Conservation (phyloP, 2,329 filamentous ascomycete species). For the Fusarium goolgardi region DNA sequence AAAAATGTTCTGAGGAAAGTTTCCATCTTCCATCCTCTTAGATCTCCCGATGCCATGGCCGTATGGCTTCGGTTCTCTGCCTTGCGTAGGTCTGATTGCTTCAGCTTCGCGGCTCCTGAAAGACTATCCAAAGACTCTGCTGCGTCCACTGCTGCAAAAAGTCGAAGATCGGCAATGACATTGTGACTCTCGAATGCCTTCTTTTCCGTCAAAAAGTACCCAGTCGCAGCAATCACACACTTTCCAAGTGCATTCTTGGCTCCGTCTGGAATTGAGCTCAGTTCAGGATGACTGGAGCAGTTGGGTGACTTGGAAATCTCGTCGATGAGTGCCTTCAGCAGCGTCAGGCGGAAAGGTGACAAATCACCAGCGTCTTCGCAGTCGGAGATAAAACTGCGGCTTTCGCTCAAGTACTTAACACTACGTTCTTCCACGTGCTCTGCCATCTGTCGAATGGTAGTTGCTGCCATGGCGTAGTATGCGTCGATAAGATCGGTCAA, state of each 20-base stretch:
- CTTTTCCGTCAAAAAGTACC: slow-evolving; percentile 48
- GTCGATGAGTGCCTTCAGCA: slow-evolving; percentile 52
- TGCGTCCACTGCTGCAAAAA: slow-evolving; percentile 53
- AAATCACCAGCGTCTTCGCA: slow-evolving; percentile 41
- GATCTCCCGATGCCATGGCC: slow-evolving; percentile 51
- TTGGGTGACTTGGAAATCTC: slow-evolving; percentile 48
- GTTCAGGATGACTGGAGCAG: slow-evolving; percentile 41
- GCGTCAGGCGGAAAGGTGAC: slow-evolving; percentile 51
- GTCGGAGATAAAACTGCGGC: slow-evolving; percentile 44
- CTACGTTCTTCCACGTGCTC: slow-evolving; percentile 58
- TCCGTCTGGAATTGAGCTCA: slow-evolving; percentile 41
- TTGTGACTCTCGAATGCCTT: slow-evolving; percentile 46
- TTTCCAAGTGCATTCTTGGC: slow-evolving; percentile 47
- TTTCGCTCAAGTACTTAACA: slow-evolving; percentile 53
- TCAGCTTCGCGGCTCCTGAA: slow-evolving; percentile 40
- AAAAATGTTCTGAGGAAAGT: slow-evolving; percentile 57
- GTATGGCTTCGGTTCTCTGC: slow-evolving; percentile 52
- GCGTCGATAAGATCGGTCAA: slow-evolving; percentile 51
- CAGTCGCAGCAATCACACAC: slow-evolving; percentile 44
- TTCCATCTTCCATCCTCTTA: slow-evolving; percentile 60
- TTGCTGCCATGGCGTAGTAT: slow-evolving; percentile 49
- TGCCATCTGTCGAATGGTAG: slow-evolving; percentile 58
- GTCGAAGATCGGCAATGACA: slow-evolving; percentile 40
- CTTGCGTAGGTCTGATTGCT: slow-evolving; percentile 50
- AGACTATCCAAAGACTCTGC: slow-evolving; percentile 42